These are phyloP conservation scores for Capronia americana DNA, from an alignment of 2,329 filamentous ascomycete species.

Conservation along the genomic window DNA sequence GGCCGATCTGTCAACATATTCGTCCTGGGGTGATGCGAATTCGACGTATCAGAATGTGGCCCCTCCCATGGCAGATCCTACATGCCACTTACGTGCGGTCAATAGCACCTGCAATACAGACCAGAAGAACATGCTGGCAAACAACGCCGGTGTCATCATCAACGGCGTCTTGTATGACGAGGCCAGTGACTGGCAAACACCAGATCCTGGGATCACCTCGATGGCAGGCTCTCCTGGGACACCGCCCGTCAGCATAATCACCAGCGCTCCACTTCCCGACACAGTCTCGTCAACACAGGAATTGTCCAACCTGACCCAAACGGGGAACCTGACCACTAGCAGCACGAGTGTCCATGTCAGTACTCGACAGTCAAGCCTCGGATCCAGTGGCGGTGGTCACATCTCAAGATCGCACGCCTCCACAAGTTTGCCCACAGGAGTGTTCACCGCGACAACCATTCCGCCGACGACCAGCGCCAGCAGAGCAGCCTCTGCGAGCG, in stretches of 20 bases:
- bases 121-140: slow-evolving; percentile 56
- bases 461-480: slow-evolving; percentile 28
- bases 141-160: slow-evolving; percentile 62
- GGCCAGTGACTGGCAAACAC: slow-evolving; percentile 46
- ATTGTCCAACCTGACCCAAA: neutral
- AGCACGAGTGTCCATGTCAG: slow-evolving; percentile 2
- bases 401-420: neutral
- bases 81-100: slow-evolving; percentile 66
- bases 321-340: neutral
- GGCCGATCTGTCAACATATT: slow-evolving; percentile 60
- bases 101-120: slow-evolving; percentile 60
- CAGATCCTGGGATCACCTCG: slow-evolving; percentile 39
- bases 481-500: slow-evolving; percentile 10
- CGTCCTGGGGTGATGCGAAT: slow-evolving; percentile 63
- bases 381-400: slow-evolving; percentile 2
- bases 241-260: slow-evolving; percentile 38
- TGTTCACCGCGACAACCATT: slow-evolving; percentile 44
- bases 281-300: slow-evolving; percentile 9
- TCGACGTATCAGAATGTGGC: slow-evolving; percentile 63
- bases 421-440: slow-evolving; percentile 40
- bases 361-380: slow-evolving; percentile 3
- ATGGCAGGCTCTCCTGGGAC: slow-evolving; percentile 42
- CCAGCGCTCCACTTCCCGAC: slow-evolving; percentile 23
- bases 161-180: slow-evolving; percentile 64
- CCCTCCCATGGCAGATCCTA: slow-evolving; percentile 56